phyloP scores from a whole-genome alignment of 2,329 filamentous ascomycete genomes.

The Mycosphaerella sp. region DNA sequence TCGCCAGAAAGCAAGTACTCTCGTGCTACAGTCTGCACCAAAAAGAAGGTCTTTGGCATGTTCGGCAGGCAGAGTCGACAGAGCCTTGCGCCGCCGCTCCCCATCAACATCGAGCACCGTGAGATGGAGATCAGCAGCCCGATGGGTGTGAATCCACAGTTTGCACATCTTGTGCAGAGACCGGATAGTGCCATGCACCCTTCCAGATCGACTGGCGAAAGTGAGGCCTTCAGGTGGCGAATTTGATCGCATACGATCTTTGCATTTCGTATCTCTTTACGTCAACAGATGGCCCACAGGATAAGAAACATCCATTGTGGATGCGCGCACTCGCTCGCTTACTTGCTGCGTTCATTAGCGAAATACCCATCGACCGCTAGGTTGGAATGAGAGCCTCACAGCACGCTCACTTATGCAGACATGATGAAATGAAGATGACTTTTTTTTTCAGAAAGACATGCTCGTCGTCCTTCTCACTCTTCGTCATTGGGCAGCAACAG shows the following conservation, averaged over 20 bases:
- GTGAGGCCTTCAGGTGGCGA: conserved; percentile 31
- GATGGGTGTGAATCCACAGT: conserved; percentile 48
- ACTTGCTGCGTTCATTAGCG: conserved; percentile 10
- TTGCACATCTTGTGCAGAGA: conserved; percentile 46
- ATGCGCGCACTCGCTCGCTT: conserved; percentile 4
- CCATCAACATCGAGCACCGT: conserved; percentile 36
- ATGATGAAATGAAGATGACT: conserved; percentile 12
- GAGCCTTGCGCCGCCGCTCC: conserved; percentile 40
- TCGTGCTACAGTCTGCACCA: conserved; percentile 33
- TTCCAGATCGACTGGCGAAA: conserved; percentile 29
- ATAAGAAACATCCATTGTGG: conserved; percentile 1
- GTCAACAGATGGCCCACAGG: conserved; percentile 1
- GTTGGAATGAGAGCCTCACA: conserved; percentile 2
- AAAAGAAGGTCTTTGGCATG: conserved; percentile 31
- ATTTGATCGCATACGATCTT: conserved; percentile 3
- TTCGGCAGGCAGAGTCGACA: conserved; percentile 32
- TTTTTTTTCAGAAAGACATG: background rate
- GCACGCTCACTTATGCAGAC: conserved; percentile 8
- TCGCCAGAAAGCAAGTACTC: conserved; percentile 34
- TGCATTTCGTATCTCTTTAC: conserved; percentile 7
- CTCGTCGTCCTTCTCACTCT: background rate
- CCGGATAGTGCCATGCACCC: conserved; percentile 54
- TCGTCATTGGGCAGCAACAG: background rate
- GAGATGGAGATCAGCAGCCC: conserved; percentile 48
- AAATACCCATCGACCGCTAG: conserved; percentile 9